Base-by-base conservation (phyloP, 306 rosid genomes). In the Vigna trinervia region DNA sequence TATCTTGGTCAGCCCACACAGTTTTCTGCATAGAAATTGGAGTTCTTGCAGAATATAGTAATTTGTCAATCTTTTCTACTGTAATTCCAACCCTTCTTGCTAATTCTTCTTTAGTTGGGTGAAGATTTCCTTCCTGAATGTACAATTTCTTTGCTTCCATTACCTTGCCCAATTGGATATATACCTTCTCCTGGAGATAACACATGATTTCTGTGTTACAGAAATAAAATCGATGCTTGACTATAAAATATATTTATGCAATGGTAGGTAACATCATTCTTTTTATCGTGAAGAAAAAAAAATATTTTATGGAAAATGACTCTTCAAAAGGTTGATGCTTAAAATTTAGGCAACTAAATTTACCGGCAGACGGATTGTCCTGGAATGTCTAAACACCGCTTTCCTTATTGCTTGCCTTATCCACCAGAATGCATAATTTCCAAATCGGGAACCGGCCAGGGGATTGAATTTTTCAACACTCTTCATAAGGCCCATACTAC, bases 401-500 rank as follows among this genome's bases (percentile, higher is more conserved):
- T 89, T 91, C 86, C 93, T 86, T 60, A 89, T 80, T 32, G 88
- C 61, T 80, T 90, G 93, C 80, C 87, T 90, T 78, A 93, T 89
- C 96, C 98, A 93, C 90, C 91, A 94, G 62, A 86, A 94, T 52
- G 98, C 94, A 69, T 92, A 94, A 78, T 82, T 87, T 60, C 85
- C 88, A 76, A 92, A 92, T 20, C 97, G 94, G 82, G 89, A 88
- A 80, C 95, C 96, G 26, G 81, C 89, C 82, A 76, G 89, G 73
- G 95, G 96, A 82, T 87, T 90, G 87, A 92, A 92, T 84, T 90
- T 94, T 84, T 90, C 89, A 6, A 94, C 83, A 73, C 96, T 92
- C 88, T 79, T 94, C 94, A 90, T 87, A 54, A 94, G 97, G 66
- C 98, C 98, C 89, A 86, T 77, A 79, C 97, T 90, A 84, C 98